Evolutionary conservation across 306 rosid species (phyloP), one percentile per base, ranked within the genome.

Genomic region (Acacia melanoxylon): DNA sequence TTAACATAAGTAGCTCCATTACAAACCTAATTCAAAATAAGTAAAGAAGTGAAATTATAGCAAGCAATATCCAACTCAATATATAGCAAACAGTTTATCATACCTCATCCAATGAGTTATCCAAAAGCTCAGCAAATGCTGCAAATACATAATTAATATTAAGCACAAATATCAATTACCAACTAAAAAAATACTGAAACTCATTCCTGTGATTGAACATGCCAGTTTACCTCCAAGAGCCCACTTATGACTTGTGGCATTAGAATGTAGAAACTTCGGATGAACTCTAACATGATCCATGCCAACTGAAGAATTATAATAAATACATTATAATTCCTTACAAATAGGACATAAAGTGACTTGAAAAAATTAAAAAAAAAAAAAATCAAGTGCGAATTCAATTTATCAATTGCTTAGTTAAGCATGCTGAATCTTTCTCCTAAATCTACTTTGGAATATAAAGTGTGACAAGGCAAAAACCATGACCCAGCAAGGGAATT

Each of bases 171-270:
- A 52, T 83, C 2, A 33, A 51, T 48, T 77, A 77, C 76, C 48
- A 76, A 33, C 41, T 15, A 78, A n/a, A 42, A 46, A 81, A 73
- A 54, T 70, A 41, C 75, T 14, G 25, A 74, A 54, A 46, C 33
- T 73, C 65, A 82, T 20, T 14, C 61, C 68, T 72, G 56, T 25
- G 74, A 52, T 22, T 25, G 78, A 83, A 62, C 46, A 77, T 59
- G 17, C 17, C 51, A 52, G 54, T 72, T 67, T 89, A 93, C 99
- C 99, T 93, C 99, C 99, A 70, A 95, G 99, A 31, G 97, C 97
- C 99, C 99, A 95, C 85, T 95, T 95, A 78, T 95, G 98, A 86
- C 99, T 95, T 46, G 99, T 95, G 31, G 99, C 99, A 89, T 95
- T 95, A 46, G 99, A 91, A 80, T 95, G 99, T 41, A 95, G 95